Evolutionary conservation across 148 eudicot species (phyloP).

Genomic region (Mesembryanthemum crystallinum): DNA sequence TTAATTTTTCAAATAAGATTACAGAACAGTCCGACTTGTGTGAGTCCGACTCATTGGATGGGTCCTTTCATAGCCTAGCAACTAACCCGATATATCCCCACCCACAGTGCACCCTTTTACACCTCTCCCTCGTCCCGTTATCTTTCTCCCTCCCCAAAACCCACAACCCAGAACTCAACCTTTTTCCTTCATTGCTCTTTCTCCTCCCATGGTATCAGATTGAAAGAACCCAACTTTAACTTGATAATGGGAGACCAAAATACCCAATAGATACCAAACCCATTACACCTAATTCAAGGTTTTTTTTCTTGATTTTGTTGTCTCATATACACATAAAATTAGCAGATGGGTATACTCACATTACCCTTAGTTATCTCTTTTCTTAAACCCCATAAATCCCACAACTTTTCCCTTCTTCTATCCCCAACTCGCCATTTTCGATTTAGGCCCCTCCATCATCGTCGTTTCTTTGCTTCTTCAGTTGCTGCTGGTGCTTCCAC

Average conservation of each 20-base stretch:
- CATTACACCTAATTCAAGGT: not conserved
- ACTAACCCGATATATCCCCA: conserved; percentile 1
- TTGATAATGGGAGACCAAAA: not conserved
- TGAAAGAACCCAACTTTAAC: not conserved
- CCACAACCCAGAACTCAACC: conserved; percentile 1
- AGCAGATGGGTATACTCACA: conserved; percentile 63
- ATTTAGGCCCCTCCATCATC: conserved; percentile 16
- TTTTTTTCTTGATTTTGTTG: not conserved
- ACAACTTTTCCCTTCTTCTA: conserved; percentile 33
- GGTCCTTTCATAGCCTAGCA: not conserved
- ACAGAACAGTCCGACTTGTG: too few relatives aligned
- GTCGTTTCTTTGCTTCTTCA: conserved; percentile 37
- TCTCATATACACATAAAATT: not conserved
- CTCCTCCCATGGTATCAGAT: not conserved
- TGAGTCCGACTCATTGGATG: too few relatives aligned
- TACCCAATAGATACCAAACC: conserved; percentile 4
- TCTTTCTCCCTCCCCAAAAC: not conserved
- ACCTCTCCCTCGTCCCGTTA: conserved; percentile 20
- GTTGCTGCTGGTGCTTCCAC: conserved; percentile 27
- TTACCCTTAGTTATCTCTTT: conserved; percentile 64
- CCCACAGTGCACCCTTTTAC: not conserved
- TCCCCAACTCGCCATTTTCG: conserved; percentile 25
- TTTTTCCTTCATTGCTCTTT: not conserved
- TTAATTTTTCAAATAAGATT: too few relatives aligned
- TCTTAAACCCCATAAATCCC: conserved; percentile 66